Percentiles rank a stretch among this genome's conserved stretches.
These are phyloP conservation scores for Boletus rubroflammeus DNA, from an alignment of 768 basidiomycete genomes.

Conservation along the genomic window DNA sequence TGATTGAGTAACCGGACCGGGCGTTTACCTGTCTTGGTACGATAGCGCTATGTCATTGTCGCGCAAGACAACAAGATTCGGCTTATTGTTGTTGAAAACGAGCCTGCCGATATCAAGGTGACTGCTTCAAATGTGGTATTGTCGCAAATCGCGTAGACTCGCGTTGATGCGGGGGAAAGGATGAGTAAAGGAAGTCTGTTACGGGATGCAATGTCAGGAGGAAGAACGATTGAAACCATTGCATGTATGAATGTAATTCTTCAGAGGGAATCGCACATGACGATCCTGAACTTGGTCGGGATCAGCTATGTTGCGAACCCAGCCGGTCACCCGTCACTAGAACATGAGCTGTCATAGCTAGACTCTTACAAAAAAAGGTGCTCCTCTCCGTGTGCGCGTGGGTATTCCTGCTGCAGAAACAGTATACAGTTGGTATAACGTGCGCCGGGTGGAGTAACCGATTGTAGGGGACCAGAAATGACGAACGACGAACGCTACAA, in stretches of 20 bases:
- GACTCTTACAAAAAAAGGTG: not conserved
- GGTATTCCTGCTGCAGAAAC: not conserved
- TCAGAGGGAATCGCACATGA: not conserved
- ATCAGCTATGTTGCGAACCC: too few relatives aligned
- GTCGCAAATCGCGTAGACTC: constrained; percentile 26
- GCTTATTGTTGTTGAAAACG: constrained; percentile 50
- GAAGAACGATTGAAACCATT: not conserved
- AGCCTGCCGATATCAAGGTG: constrained; percentile 44
- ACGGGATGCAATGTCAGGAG: not conserved
- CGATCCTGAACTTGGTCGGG: not conserved
- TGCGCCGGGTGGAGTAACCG: not conserved
- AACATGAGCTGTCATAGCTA: too few relatives aligned
- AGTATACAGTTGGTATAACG: not conserved
- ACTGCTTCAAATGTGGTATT: constrained; percentile 51
- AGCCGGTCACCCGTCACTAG: too few relatives aligned
- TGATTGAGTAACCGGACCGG: not conserved
- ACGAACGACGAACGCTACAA: not conserved
- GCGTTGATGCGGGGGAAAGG: not conserved
- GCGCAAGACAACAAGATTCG: constrained; percentile 56
- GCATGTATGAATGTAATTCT: not conserved
- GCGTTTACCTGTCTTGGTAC: not conserved
- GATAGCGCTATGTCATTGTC: constrained; percentile 53
- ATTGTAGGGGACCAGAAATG: too few relatives aligned
- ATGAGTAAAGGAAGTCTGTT: not conserved
- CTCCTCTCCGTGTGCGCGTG: not conserved